phyloP scores from a whole-genome alignment of 495 filamentous ascomycete genomes.

The Glonium stellatum region DNA sequence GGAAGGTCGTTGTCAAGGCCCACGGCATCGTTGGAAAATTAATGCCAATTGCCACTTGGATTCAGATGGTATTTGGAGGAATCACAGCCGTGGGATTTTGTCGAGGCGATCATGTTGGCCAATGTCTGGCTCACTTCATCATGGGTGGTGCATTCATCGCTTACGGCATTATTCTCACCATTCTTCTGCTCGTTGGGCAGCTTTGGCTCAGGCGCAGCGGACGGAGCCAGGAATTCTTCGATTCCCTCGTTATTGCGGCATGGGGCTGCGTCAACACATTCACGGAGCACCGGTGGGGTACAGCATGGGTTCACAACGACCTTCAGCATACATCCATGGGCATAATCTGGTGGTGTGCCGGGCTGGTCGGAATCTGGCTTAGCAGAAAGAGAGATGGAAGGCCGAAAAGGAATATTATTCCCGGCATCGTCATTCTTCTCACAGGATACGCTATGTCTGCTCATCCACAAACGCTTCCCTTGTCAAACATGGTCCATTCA shows the following conservation, averaged over 20 bases:
- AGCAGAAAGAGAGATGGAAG: conserved; percentile 72
- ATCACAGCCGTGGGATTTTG: conserved; percentile 94
- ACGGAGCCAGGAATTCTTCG: conserved; percentile 94
- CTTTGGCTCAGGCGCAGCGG: conserved; percentile 77
- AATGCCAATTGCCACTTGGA: conserved; percentile 82
- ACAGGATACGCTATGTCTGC: conserved; percentile 94
- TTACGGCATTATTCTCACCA: conserved; percentile 81
- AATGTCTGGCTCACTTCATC: conserved; percentile 95
- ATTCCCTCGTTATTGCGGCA: conserved; percentile 78
- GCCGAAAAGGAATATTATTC: conserved; percentile 87
- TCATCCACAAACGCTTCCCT: conserved; percentile 72
- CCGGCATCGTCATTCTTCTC: conserved; percentile 78
- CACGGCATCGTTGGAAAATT: conserved; percentile 81
- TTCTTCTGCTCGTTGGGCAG: conserved; percentile 83
- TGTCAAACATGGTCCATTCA: conserved; percentile 85
- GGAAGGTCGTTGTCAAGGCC: conserved; percentile 59
- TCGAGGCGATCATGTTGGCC: conserved; percentile 80
- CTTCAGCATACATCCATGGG: conserved; percentile 97
- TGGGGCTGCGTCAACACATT: conserved; percentile 99
- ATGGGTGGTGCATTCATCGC: conserved; percentile 97
- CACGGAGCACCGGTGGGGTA: conserved; percentile 93
- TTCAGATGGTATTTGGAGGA: conserved; percentile 94
- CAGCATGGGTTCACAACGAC: conserved; percentile 85
- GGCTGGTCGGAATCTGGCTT: conserved; percentile 86
- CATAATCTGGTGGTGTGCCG: conserved; percentile 93